phyloP scores from a whole-genome alignment of 352 stramenopile species.

The Phytophthora megakarya region DNA sequence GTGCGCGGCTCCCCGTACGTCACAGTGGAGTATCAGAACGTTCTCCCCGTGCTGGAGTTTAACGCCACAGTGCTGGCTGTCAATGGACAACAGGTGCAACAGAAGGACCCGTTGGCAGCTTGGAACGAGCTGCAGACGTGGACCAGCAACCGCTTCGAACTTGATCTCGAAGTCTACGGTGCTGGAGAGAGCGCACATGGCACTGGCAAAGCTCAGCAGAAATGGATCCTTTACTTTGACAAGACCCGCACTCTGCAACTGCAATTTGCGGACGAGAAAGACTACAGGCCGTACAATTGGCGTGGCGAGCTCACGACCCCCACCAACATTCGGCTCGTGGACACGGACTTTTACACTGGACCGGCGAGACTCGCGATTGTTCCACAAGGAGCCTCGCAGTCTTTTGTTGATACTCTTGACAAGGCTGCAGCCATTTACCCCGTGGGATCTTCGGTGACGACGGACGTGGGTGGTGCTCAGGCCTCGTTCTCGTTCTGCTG shows the following conservation, averaged over 20 bases:
- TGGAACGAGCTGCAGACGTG: slow-evolving; percentile 48
- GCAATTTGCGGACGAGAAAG: slow-evolving; percentile 68
- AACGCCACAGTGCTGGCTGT: slow-evolving; percentile 64
- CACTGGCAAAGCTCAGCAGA: slow-evolving; percentile 44
- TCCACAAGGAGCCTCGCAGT: slow-evolving; percentile 34
- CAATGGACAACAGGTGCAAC: slow-evolving; percentile 53
- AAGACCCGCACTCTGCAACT: slow-evolving; percentile 64
- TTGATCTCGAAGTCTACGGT: slow-evolving; percentile 75
- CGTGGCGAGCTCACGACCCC: slow-evolving; percentile 68
- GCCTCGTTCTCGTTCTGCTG: slow-evolving; percentile 62
- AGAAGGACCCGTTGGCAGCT: slow-evolving; percentile 22
- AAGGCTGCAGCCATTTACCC: slow-evolving; percentile 61
- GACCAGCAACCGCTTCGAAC: slow-evolving; percentile 65
- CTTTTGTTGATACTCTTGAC: slow-evolving; percentile 46
- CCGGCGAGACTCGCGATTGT: slow-evolving; percentile 64
- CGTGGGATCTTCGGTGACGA: slow-evolving; percentile 45
- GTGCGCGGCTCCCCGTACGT: slow-evolving; percentile 80
- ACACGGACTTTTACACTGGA: slow-evolving; percentile 68
- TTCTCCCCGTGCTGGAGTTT: slow-evolving; percentile 74
- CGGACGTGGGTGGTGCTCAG: slow-evolving; percentile 30
- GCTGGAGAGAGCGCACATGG: slow-evolving; percentile 30
- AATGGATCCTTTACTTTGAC: slow-evolving; percentile 80
- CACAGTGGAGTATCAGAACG: slow-evolving; percentile 75
- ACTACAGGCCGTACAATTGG: slow-evolving; percentile 70
- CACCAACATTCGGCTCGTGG: slow-evolving; percentile 74